A percentile compares a stretch with the other conserved stretches of the same genome.
These are phyloP conservation scores for Cicer pinnatifidum DNA, from an alignment of 306 rosid genomes.

Conservation along the genomic window DNA sequence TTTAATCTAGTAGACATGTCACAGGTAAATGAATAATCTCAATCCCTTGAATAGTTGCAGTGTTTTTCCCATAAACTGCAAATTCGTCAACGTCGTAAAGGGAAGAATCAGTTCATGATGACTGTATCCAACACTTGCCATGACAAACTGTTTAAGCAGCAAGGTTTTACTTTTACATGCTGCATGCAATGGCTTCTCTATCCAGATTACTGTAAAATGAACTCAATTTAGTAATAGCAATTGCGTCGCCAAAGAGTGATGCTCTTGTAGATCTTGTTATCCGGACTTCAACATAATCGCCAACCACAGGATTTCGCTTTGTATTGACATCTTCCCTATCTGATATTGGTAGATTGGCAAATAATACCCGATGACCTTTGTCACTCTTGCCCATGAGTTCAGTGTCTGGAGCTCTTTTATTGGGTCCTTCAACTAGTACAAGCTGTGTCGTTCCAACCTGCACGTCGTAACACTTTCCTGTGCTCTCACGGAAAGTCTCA, in stretches of 20 bases:
- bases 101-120: slow-evolving; percentile 3
- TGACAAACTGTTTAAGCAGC: slow-evolving; percentile 32
- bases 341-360: slow-evolving; percentile 60
- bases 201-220: slow-evolving; percentile 56
- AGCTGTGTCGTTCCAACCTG: slow-evolving; percentile 84
- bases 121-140: slow-evolving; percentile 28
- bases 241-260: slow-evolving; percentile 80
- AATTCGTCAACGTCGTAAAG: background rate
- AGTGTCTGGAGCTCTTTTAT: slow-evolving; percentile 85
- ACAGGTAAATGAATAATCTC: slow-evolving; percentile 23
- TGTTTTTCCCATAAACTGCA: slow-evolving; percentile 17
- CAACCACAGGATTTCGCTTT: slow-evolving; percentile 64
- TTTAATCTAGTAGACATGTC: slow-evolving; percentile 33
- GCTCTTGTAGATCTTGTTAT: slow-evolving; percentile 83
- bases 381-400: slow-evolving; percentile 95
- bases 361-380: slow-evolving; percentile 84
- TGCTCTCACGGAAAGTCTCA: slow-evolving; percentile 81
- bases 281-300: slow-evolving; percentile 91
- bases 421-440: slow-evolving; percentile 93
- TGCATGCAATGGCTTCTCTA: slow-evolving; percentile 68
- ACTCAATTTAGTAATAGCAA: slow-evolving; percentile 75
- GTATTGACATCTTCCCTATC: slow-evolving; percentile 60
- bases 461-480: slow-evolving; percentile 79
- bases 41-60: slow-evolving; percentile 20
- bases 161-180: slow-evolving; percentile 48